These are phyloP conservation scores for Jatropha podagrica DNA, from an alignment of 441 rosid genomes.

Conservation along the genomic window DNA sequence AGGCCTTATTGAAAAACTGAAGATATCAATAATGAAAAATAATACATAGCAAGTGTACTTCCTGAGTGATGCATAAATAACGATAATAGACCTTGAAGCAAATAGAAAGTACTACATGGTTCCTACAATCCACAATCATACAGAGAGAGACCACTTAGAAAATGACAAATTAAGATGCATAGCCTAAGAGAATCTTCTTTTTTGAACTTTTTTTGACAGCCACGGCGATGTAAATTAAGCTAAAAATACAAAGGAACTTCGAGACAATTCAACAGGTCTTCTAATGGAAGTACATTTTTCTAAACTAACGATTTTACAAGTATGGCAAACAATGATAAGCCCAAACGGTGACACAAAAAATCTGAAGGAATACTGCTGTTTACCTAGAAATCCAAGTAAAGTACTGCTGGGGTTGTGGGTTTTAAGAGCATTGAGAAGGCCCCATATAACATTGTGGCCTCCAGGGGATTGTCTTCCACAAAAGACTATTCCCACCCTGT, in stretches of 20 bases:
- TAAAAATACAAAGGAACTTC: not conserved
- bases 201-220: not conserved
- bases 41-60: not conserved
- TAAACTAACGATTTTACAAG: not conserved
- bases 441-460: conserved; percentile 98
- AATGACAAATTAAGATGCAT: not conserved
- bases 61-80: not conserved
- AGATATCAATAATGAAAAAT: not conserved
- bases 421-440: conserved; percentile 78
- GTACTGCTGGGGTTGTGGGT: conserved; percentile 68
- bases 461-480: conserved; percentile 99
- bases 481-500: conserved; percentile 91
- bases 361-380: conserved; percentile 17
- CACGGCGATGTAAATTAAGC: not conserved
- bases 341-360: not conserved
- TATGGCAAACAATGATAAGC: not conserved
- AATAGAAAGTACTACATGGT: not conserved
- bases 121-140: not conserved
- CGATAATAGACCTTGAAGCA: not conserved
- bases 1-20: not conserved
- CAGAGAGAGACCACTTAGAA: not conserved
- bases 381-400: conserved; percentile 87
- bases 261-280: not conserved
- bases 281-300: not conserved
- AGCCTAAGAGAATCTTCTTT: not conserved